phyloP scores from a whole-genome alignment of 2,329 filamentous ascomycete genomes.

The Scedosporium minutisporum region DNA sequence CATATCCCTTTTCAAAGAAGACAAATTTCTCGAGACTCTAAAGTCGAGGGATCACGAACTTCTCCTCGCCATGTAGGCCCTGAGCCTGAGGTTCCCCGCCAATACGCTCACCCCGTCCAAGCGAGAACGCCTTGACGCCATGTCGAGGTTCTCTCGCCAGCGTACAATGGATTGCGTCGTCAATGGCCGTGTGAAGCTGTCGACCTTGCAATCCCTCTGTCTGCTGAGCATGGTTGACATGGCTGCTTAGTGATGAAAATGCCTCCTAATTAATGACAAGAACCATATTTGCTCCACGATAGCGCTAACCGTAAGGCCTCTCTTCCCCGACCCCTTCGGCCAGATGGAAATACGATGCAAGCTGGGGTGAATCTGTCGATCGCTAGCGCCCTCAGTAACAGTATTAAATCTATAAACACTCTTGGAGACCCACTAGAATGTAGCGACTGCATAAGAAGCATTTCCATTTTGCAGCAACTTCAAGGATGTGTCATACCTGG shows the following conservation, averaged over 20 bases:
- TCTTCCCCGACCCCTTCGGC: background rate
- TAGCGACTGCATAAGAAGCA: constrained; percentile 28
- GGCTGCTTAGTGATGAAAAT: constrained; percentile 17
- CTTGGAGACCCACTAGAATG: constrained; percentile 14
- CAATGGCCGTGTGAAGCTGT: constrained; percentile 24
- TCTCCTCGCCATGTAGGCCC: constrained; percentile 24
- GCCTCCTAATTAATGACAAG: background rate
- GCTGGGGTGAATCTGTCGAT: constrained; percentile 15
- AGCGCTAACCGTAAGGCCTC: background rate
- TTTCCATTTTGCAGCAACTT: constrained; percentile 30
- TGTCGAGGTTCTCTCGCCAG: constrained; percentile 12
- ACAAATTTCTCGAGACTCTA: constrained; percentile 28
- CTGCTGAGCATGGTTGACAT: constrained; percentile 27
- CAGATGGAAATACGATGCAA: constrained; percentile 15
- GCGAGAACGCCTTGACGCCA: constrained; percentile 6
- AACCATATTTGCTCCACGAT: background rate
- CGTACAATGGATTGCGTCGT: constrained; percentile 23
- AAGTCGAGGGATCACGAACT: constrained; percentile 25
- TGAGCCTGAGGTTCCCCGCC: constrained; percentile 30
- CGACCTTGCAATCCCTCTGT: constrained; percentile 27
- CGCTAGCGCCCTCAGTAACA: constrained; percentile 13
- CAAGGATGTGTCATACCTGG: constrained; percentile 20
- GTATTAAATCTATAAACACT: constrained; percentile 9
- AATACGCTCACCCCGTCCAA: constrained; percentile 10
- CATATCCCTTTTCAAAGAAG: constrained; percentile 33